phyloP scores from a whole-genome alignment of 768 basidiomycete species.

The Macrolepiota albuminosa region DNA sequence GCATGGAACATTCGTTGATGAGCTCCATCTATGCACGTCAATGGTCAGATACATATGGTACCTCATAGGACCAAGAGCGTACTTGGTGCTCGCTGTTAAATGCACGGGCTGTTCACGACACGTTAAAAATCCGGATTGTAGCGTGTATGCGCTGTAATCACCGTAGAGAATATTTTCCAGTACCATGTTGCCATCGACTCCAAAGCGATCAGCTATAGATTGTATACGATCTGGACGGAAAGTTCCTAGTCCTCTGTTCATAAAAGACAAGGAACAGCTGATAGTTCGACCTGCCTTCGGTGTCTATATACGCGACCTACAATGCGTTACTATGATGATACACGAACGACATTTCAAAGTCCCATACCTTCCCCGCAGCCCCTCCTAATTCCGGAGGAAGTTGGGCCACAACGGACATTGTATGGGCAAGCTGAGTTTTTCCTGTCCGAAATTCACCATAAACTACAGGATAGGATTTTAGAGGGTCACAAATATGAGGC shows the following conservation, averaged over 20 bases:
- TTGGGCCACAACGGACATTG: conserved; percentile 88
- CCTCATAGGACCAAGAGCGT: neutral
- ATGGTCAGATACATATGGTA: neutral
- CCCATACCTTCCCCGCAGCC: conserved; percentile 74
- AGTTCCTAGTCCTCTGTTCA: conserved; percentile 50
- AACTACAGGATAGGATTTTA: conserved; percentile 39
- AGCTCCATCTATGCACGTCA: conserved; percentile 67
- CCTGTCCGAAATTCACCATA: conserved; percentile 97
- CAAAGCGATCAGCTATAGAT: conserved; percentile 89
- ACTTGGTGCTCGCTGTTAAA: conserved; percentile 94
- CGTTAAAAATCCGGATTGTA: conserved; percentile 1
- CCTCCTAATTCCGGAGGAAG: conserved; percentile 88
- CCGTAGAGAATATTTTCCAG: conserved; percentile 93
- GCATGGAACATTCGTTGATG: conserved; percentile 82
- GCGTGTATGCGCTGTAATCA: conserved; percentile 18
- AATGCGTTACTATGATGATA: neutral
- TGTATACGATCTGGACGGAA: conserved; percentile 93
- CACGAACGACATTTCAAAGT: neutral
- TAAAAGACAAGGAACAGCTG: neutral
- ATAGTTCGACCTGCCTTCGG: conserved; percentile 50
- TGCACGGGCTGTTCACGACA: conserved; percentile 58
- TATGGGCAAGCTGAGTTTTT: conserved; percentile 94
- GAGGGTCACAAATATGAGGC: neutral
- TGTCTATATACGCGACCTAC: conserved; percentile 86
- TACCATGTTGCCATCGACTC: conserved; percentile 84